These are phyloP conservation scores for Neonectria coccinea DNA, from an alignment of 2,329 filamentous ascomycete genomes.

Conservation along the genomic window DNA sequence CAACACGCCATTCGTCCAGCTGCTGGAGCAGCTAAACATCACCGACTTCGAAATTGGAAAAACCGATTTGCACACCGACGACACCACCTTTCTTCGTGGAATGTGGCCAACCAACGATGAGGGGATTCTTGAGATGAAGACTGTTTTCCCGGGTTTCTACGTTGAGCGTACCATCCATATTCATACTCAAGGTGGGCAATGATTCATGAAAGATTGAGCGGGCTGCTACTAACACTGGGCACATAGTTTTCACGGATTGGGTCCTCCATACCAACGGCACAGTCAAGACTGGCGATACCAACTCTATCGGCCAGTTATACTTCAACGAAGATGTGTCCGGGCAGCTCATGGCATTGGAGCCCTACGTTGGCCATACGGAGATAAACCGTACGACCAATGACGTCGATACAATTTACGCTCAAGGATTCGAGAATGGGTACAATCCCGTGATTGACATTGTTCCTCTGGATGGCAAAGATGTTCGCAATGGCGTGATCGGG, in stretches of 20 bases:
- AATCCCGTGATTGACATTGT: slow-evolving; percentile 9
- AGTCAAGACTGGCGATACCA: slow-evolving; percentile 16
- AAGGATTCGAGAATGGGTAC: neutral
- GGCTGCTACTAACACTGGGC: neutral
- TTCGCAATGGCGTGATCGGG: slow-evolving; percentile 17
- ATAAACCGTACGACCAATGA: slow-evolving; percentile 20
- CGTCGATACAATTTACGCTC: slow-evolving; percentile 9
- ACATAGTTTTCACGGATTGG: slow-evolving; percentile 17
- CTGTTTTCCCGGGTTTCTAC: slow-evolving; percentile 20
- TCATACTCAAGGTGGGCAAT: slow-evolving; percentile 16
- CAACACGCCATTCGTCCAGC: slow-evolving; percentile 15
- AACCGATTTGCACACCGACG: slow-evolving; percentile 12
- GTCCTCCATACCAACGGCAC: slow-evolving; percentile 21
- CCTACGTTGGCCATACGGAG: slow-evolving; percentile 21
- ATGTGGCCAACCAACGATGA: slow-evolving; percentile 20
- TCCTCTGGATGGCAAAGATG: slow-evolving; percentile 14
- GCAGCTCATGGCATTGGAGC: slow-evolving; percentile 16
- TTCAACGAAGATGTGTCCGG: slow-evolving; percentile 10
- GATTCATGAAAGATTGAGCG: too few species aligned
- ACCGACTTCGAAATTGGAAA: slow-evolving; percentile 10
- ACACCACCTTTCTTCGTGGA: slow-evolving; percentile 21
- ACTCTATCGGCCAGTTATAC: slow-evolving; percentile 22
- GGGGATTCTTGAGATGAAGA: slow-evolving; percentile 21
- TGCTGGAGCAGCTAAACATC: slow-evolving; percentile 1
- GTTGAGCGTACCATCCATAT: slow-evolving; percentile 18